Percentiles rank a stretch among this genome's conserved stretches.
These are phyloP conservation scores for Arbutus unedo DNA, from an alignment of 148 eudicot genomes.

Conservation along the genomic window DNA sequence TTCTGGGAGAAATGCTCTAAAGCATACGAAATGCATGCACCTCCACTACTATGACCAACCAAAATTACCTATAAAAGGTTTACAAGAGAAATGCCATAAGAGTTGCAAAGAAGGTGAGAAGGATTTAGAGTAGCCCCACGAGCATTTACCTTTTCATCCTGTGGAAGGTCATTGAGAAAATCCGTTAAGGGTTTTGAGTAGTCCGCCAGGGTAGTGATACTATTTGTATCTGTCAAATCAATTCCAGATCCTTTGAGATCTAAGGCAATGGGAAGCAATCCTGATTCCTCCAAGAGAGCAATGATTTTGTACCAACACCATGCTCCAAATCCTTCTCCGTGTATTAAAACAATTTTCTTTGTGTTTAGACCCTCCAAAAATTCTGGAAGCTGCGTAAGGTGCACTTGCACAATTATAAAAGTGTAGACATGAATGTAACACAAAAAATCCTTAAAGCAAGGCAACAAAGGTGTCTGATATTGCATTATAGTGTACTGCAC, in stretches of 20 bases:
- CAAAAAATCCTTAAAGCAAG: background rate
- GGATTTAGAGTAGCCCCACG: background rate
- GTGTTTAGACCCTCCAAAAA: constrained; percentile 64
- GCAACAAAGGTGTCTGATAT: background rate
- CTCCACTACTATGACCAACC: constrained; percentile 97
- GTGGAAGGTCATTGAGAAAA: constrained; percentile 53
- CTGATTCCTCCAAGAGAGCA: constrained; percentile 83
- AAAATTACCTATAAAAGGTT: constrained; percentile 60
- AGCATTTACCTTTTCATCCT: constrained; percentile 70
- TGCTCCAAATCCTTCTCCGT: constrained; percentile 99
- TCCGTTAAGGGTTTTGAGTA: constrained; percentile 76
- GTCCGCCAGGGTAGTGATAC: constrained; percentile 53
- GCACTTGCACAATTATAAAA: background rate
- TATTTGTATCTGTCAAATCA: constrained; percentile 59
- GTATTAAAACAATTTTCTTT: constrained; percentile 66
- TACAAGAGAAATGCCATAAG: constrained; percentile 8
- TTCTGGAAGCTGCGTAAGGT: constrained; percentile 53
- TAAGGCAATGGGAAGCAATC: constrained; percentile 68
- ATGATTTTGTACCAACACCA: constrained; percentile 99
- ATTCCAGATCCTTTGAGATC: constrained; percentile 95
- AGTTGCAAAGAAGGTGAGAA: background rate
- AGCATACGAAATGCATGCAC: constrained; percentile 82
- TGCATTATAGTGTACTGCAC: background rate
- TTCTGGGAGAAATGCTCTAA: constrained; percentile 71
- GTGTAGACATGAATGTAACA: background rate